Conservation (phyloP, 768 basidiomycete species). For the Naganishia vaughanmartiniae region DNA sequence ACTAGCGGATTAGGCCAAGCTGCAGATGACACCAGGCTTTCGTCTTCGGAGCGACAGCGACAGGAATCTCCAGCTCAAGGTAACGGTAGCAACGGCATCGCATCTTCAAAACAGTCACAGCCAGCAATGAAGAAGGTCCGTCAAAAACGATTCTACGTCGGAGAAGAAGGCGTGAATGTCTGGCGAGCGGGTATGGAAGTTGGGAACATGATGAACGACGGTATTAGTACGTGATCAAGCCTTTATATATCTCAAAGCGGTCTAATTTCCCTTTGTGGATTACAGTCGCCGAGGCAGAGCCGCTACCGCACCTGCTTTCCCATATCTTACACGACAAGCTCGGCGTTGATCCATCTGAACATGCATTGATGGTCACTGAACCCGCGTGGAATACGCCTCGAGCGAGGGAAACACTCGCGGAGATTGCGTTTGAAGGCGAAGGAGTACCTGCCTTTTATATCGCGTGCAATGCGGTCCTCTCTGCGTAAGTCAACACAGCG, state of each 20-base stretch:
- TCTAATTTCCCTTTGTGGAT: background rate
- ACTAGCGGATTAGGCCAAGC: background rate
- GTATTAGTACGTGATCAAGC: constrained; percentile 64
- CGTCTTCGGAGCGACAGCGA: constrained; percentile 7
- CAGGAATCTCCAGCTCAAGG: background rate
- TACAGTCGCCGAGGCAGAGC: constrained; percentile 49
- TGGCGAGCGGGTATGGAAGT: constrained; percentile 91
- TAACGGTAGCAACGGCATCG: constrained; percentile 28
- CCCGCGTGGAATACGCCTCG: constrained; percentile 91
- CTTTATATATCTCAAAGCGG: background rate
- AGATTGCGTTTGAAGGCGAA: constrained; percentile 89
- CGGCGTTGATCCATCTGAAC: constrained; percentile 72
- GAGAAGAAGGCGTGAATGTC: constrained; percentile 80
- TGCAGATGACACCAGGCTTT: constrained; percentile 5
- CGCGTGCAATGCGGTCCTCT: constrained; percentile 88
- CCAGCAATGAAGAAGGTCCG: constrained; percentile 54
- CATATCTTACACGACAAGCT: constrained; percentile 63
- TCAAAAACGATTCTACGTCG: constrained; percentile 64
- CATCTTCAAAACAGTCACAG: background rate
- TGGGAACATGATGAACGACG: constrained; percentile 75
- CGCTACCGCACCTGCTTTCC: constrained; percentile 47
- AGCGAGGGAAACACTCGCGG: constrained; percentile 92
- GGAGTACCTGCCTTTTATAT: constrained; percentile 93
- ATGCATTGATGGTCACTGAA: constrained; percentile 89
- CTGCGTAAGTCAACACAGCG: constrained; percentile 65